A percentile compares a stretch with the other conserved stretches of the same genome.
Evolutionary conservation across 148 eudicot species (phyloP).

Genomic region (Amaranthus hypochondriacus): DNA sequence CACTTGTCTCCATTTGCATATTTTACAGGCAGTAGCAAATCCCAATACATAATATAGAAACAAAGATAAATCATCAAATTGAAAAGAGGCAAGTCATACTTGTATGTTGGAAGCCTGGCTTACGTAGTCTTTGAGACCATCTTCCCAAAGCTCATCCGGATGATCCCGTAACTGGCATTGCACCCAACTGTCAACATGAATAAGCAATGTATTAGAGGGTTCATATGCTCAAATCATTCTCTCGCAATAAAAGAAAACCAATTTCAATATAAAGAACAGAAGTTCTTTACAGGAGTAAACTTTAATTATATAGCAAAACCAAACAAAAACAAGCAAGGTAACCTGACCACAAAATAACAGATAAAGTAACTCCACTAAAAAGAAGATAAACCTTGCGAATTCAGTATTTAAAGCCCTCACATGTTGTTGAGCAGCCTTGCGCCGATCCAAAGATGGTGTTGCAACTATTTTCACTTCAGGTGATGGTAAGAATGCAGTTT

Average conservation of each 20-base stretch:
- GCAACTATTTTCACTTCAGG: conserved; percentile 36
- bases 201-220: conserved; percentile 11
- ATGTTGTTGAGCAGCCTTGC: conserved; percentile 73
- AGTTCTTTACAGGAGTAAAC: too few relatives aligned
- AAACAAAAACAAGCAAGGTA: too few relatives aligned
- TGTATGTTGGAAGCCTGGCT: conserved; percentile 59
- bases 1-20: too few relatives aligned
- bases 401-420: conserved; percentile 93
- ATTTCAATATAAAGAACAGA: too few relatives aligned
- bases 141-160: conserved; percentile 98
- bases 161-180: conserved; percentile 79
- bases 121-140: conserved; percentile 74
- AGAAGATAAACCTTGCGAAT: conserved; percentile 72
- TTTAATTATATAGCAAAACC: too few relatives aligned
- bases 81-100: conserved; percentile 32
- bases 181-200: conserved; percentile 67
- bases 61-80: not conserved
- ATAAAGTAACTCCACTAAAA: not conserved
- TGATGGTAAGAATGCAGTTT: conserved; percentile 27
- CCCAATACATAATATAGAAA: not conserved
- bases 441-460: conserved; percentile 52
- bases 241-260: too few relatives aligned
- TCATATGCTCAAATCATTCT: too few relatives aligned
- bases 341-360: not conserved
- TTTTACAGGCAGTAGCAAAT: too few relatives aligned